Conservation (phyloP, 768 basidiomycete genomes). For the Tylopilus felleus region DNA sequence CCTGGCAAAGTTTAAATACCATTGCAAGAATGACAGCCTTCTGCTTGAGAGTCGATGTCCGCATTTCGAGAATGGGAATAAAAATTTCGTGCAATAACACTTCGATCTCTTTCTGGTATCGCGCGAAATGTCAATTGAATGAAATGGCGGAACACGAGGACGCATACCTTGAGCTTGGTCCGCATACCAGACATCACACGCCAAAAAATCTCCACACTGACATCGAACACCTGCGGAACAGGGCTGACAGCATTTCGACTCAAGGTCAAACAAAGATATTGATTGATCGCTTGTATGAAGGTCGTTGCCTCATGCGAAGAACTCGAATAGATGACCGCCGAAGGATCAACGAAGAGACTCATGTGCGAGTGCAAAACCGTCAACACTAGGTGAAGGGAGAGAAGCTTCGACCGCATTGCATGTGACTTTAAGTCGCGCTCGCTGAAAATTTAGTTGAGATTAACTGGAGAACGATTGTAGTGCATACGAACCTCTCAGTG, state of each 20-base stretch:
- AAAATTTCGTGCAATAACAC: conserved; percentile 98
- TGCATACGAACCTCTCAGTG: conserved; percentile 71
- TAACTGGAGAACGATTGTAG: background rate
- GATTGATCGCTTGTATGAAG: conserved; percentile 92
- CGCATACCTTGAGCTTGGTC: conserved; percentile 84
- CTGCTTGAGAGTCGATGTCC: conserved; percentile 91
- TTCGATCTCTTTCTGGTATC: conserved; percentile 92
- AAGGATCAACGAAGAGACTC: conserved; percentile 82
- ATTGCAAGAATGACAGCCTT: conserved; percentile 91
- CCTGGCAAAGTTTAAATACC: conserved; percentile 84
- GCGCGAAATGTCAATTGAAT: conserved; percentile 6
- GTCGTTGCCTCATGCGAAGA: conserved; percentile 84
- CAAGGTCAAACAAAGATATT: conserved; percentile 89
- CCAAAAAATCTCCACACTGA: conserved; percentile 99
- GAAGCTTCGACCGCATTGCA: conserved; percentile 93
- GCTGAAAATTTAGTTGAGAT: conserved; percentile 39
- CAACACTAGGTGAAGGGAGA: conserved; percentile 91
- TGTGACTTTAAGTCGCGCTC: conserved; percentile 96
- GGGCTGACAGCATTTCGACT: conserved; percentile 95
- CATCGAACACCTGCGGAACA: conserved; percentile 95
- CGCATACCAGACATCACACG: conserved; percentile 91
- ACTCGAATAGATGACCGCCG: conserved; percentile 88
- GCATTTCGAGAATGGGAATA: conserved; percentile 97
- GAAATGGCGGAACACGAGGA: background rate
- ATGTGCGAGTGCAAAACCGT: conserved; percentile 91